Base-by-base conservation (phyloP, 2,329 filamentous ascomycete species). In the Cadophora luteo-olivacea region DNA sequence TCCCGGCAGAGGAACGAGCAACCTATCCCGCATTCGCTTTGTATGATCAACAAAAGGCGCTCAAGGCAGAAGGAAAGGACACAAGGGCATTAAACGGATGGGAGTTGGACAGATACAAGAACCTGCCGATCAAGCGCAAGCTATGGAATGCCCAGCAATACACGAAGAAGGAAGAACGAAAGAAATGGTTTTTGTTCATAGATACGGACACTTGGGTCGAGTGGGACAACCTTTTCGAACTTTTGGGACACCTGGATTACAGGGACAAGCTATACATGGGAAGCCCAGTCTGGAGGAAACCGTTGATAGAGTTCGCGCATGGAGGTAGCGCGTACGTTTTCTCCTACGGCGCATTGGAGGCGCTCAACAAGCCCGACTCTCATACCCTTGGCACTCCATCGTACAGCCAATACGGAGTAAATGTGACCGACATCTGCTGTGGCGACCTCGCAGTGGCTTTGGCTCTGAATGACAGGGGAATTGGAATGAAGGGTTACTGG, bases 191-290 rank as follows among this genome's bases (percentile, higher is more conserved):
- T 41, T 62, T 69, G 1, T 72, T 72, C 52, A 67, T 72, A 22
- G 70, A 72, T 38, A 64, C 67, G 14, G 70, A 72, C 64, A 70
- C 69, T n/a, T 72, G 66, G 45, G 29, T 72, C 41, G 70, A 71
- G 32, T 71, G 65, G 69, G 69, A 69, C 19, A 71, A 71, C 52
- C 58, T 71, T 1, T 55, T 71, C n/a, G 61, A 24, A 4, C 49
- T 69, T 38, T 48, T 71, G 51, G 61, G 69, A 29, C 61, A 68
- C 58, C 45, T 66, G 24, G 62, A 71, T 29, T 19, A 57, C 22
- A 24, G 14, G 36, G 65, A 67, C 14, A 45, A 66, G 36, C 45
- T 61, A 5, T 68, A 68, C 24, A 54, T 68, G 54, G 67, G 67
- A 12, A 68, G 67, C 57, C 67, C 67, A 7, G 67, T 68, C 32